Percentiles rank a stretch among this genome's conserved stretches.
These are phyloP conservation scores for Phialemonium atrogriseum DNA, from an alignment of 2,329 filamentous ascomycete species.

Conservation along the genomic window DNA sequence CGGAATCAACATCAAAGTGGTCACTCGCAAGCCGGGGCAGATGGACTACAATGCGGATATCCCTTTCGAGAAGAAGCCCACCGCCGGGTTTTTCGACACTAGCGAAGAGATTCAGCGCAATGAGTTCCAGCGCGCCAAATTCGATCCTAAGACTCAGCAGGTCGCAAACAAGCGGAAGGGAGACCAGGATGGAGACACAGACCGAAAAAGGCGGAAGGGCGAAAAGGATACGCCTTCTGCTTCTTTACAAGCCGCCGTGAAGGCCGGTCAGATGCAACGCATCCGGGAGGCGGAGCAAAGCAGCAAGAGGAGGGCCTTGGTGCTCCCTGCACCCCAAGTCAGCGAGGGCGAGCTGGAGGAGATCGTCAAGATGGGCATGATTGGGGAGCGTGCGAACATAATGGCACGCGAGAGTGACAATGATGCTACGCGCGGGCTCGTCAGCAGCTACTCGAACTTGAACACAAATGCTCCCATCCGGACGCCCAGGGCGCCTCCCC, in stretches of 20 bases:
- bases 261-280: constrained; percentile 89
- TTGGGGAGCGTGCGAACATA: constrained; percentile 75
- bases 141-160: constrained; percentile 89
- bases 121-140: constrained; percentile 73
- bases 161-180: constrained; percentile 85
- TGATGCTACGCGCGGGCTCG: constrained; percentile 72
- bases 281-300: constrained; percentile 94
- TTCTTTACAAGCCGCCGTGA: constrained; percentile 78
- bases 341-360: constrained; percentile 89
- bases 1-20: constrained; percentile 96
- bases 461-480: constrained; percentile 80
- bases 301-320: constrained; percentile 80
- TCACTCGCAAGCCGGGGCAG: constrained; percentile 83
- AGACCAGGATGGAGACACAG: constrained; percentile 74
- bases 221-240: constrained; percentile 75
- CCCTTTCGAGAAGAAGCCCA: constrained; percentile 89
- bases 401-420: constrained; percentile 74
- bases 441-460: constrained; percentile 79
- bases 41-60: constrained; percentile 99
- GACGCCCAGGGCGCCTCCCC: constrained; percentile 81
- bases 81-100: constrained; percentile 88
- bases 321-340: constrained; percentile 82
- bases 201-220: constrained; percentile 78
- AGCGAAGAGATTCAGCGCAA: constrained; percentile 72
- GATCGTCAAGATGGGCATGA: constrained; percentile 97